Base-by-base conservation (phyloP, 2,329 filamentous ascomycete genomes). In the Ophiognomonia clavigignenti-juglandacearum region DNA sequence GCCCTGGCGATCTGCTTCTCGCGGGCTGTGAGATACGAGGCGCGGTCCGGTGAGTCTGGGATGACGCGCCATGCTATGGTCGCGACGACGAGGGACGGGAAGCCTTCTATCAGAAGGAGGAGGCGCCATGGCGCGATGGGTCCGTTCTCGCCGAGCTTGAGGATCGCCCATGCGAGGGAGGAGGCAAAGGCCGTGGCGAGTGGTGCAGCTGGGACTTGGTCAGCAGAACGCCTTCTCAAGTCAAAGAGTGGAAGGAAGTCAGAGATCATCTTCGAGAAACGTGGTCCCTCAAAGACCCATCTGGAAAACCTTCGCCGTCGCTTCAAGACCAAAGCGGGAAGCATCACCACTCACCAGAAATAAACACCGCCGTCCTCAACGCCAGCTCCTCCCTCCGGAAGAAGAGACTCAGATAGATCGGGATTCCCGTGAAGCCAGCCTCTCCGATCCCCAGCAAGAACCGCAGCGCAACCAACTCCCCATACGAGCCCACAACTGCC, bases 111-210 rank as follows among this genome's bases (percentile, higher is more conserved):
- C 7, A 95, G 74, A 59, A 95, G 95, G 23, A 95, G 73, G 2
- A 91, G 74, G n/a, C 90, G 78, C 90, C 90, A 95, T 4, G 86
- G 81, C 0, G 88, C 86, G 41, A 95, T 83, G 14, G 85, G 85
- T 1, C 78, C 72, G 51, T 73, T 59, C 39, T 78, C 68, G 42
- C 81, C 87, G 13, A 89, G 58, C 57, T 80, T 82, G 42, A 90
- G 77, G 52, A 96, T 92, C 19, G 82, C 59, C 83, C 85, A 89
- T 7, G 90, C 89, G 4, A 96, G 72, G 8, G 78, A 84, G 32
- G 88, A 88, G 0, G 88, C 87, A 60, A 95, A 91, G 2, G 83
- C 84, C 35, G 88, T 93, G 2, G 89, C 88, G 4, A 95, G 74
- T 1, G 80, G 80, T 1, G 90, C 90, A 54, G 93, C 91, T 57